Base-by-base conservation (phyloP, 1,139 yeast species). In the Pichia sp. region DNA sequence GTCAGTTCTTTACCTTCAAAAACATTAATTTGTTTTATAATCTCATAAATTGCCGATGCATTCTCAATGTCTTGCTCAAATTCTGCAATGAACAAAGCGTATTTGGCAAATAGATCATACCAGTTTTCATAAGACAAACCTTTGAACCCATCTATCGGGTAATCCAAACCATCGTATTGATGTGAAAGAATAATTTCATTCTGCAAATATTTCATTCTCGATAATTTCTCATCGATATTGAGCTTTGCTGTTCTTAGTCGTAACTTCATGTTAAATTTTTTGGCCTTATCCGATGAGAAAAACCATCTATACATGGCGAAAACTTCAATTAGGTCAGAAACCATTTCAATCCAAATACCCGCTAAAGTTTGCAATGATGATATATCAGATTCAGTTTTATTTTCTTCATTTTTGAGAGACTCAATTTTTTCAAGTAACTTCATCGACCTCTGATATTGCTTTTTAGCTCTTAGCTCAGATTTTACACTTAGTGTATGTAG, bases 51-150 rank as follows among this genome's bases (percentile, higher is more conserved):
- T 46, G 81, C 75, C 41, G 73, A 69, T 0, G 95, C 95, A 59
- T 81, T 85, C 27, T 76, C 80, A 3, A 64, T 50, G 34, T 79
- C 77, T 36, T 73, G 68, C 44, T 84, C 90, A 55, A 71, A 75
- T 46, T 71, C 72, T 0, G 87, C 79, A 40, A 83, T 71, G 28
- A 80, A 69, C 28, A 92, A 61, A 0, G 95, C 80, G 55, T 84
- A 78, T 55, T 82, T 85, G 72, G 88, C 81, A 57, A 88, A 86
- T 7, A 92, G 68, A 50, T 76, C 79, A 60, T 88, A 87, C 98
- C 98, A 92, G 36, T 74, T 74, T 39, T 82, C 85, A 58, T 85
- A 85, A 1, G 72, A 68, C 27, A 88, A 66, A 0, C 96, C 96
- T 49, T 95, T 72, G 57, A 85, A 85, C 50, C 76, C 82, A 2